Percentiles rank a stretch among this genome's conserved stretches.
phyloP scores from a whole-genome alignment of 495 filamentous ascomycete genomes.

The Lentithecium fluviatile region DNA sequence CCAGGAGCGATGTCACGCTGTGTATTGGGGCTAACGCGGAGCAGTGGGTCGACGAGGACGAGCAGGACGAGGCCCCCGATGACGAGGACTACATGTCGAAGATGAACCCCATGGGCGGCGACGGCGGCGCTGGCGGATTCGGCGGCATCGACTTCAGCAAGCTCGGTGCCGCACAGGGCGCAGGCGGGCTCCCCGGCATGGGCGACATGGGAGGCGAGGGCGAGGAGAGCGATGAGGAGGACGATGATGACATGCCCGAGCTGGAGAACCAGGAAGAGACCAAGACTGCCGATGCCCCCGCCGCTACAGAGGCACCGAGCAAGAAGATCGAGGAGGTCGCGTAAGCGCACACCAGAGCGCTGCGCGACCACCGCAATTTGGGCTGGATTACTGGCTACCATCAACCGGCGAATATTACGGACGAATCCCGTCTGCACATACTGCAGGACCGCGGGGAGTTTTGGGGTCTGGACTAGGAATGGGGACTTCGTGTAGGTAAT shows the following conservation, averaged over 20 bases:
- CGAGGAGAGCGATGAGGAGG: slow-evolving; percentile 53
- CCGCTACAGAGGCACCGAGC: slow-evolving; percentile 5
- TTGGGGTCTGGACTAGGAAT: background rate
- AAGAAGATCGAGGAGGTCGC: slow-evolving; percentile 37
- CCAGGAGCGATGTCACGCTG: no score
- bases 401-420: background rate
- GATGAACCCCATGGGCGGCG: slow-evolving; percentile 67
- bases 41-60: slow-evolving; percentile 98
- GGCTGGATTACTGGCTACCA: background rate
- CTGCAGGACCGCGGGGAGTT: no score
- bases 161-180: slow-evolving; percentile 58
- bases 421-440: background rate
- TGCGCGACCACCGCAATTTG: background rate
- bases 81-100: slow-evolving; percentile 69
- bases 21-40: slow-evolving; percentile 11
- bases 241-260: slow-evolving; percentile 57
- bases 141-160: slow-evolving; percentile 87
- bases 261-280: slow-evolving; percentile 51
- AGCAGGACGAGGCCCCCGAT: slow-evolving; percentile 84
- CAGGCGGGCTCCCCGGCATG: slow-evolving; percentile 44
- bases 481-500: background rate
- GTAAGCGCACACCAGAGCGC: slow-evolving; percentile 4
- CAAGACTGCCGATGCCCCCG: no score
- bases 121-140: slow-evolving; percentile 58
- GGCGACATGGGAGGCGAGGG: slow-evolving; percentile 41